Percentiles rank a stretch among this genome's conserved stretches.
These are phyloP conservation scores for Coprinopsis cinerea DNA, from an alignment of 768 basidiomycete genomes.

Conservation along the genomic window DNA sequence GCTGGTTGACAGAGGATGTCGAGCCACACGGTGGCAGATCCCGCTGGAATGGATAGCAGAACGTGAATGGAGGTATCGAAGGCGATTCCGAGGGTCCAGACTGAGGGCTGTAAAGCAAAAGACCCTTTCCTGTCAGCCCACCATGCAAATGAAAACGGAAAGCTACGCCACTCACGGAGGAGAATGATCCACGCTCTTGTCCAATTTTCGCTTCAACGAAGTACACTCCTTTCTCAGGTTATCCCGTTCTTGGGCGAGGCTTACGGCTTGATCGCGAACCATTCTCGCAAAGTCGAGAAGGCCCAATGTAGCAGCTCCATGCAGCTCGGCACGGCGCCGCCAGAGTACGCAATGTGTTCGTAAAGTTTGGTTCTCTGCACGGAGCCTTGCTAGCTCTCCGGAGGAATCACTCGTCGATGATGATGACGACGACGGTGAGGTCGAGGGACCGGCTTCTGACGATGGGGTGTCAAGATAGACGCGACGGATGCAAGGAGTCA, in stretches of 20 bases:
- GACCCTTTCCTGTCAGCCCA: background rate
- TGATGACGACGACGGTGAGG: no score
- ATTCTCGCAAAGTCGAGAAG: constrained; percentile 38
- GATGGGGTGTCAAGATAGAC: constrained; percentile 39
- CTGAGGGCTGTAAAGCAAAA: background rate
- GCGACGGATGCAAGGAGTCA: constrained; percentile 52
- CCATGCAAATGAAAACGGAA: background rate
- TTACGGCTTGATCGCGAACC: constrained; percentile 34
- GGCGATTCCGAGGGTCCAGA: background rate
- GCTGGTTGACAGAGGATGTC: no score
- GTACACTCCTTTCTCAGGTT: constrained; percentile 24
- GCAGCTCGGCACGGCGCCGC: constrained; percentile 44
- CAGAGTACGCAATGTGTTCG: constrained; percentile 37
- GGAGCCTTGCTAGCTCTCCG: constrained; percentile 34
- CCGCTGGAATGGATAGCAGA: background rate
- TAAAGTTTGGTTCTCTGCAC: constrained; percentile 39
- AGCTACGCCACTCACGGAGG: background rate
- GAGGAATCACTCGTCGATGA: constrained; percentile 15
- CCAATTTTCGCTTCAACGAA: constrained; percentile 25
- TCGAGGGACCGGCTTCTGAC: constrained; percentile 15
- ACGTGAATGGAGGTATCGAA: background rate
- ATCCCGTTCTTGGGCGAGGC: constrained; percentile 33
- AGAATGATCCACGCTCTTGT: constrained; percentile 19
- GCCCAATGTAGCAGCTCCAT: constrained; percentile 41
- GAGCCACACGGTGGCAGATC: no score